Percentiles rank a stretch among this genome's conserved stretches.
These are phyloP conservation scores for Encephalitozoon romaleae DNA, from an alignment of 371 early-diverging fungal genomes.

Conservation along the genomic window DNA sequence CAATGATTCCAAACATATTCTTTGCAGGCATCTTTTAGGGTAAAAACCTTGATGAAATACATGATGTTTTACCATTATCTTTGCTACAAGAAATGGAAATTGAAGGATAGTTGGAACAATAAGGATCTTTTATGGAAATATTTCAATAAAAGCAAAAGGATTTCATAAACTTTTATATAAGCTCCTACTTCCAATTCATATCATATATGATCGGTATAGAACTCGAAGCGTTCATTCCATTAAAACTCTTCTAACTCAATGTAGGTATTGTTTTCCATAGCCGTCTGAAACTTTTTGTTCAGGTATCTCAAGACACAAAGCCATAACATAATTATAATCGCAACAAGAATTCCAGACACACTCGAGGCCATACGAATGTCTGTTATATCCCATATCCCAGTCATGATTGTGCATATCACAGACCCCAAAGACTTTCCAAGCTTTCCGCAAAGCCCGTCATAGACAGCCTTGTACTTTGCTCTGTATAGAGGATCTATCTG, in stretches of 20 bases:
- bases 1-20: conserved; percentile 29
- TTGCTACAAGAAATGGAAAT: background rate
- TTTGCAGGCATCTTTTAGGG: background rate
- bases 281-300: conserved; percentile 38
- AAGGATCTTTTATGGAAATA: background rate
- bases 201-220: background rate
- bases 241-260: conserved; percentile 30
- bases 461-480: conserved; percentile 55
- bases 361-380: conserved; percentile 40
- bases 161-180: background rate
- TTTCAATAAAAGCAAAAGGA: background rate
- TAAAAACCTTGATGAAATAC: background rate
- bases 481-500: conserved; percentile 52
- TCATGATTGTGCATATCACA: background rate
- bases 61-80: background rate
- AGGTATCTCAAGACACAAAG: conserved; percentile 28
- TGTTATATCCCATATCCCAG: conserved; percentile 31
- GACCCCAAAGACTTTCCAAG: conserved; percentile 57
- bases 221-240: background rate
- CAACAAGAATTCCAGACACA: background rate
- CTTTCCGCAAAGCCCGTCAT: conserved; percentile 60
- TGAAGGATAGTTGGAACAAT: background rate
- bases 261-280: conserved; percentile 32
- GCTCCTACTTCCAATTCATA: background rate
- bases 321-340: conserved; percentile 34